Percentiles rank a stretch among this genome's conserved stretches.
These are phyloP conservation scores for Colletotrichum tofieldiae DNA, from an alignment of 2,329 filamentous ascomycete genomes.

Conservation along the genomic window DNA sequence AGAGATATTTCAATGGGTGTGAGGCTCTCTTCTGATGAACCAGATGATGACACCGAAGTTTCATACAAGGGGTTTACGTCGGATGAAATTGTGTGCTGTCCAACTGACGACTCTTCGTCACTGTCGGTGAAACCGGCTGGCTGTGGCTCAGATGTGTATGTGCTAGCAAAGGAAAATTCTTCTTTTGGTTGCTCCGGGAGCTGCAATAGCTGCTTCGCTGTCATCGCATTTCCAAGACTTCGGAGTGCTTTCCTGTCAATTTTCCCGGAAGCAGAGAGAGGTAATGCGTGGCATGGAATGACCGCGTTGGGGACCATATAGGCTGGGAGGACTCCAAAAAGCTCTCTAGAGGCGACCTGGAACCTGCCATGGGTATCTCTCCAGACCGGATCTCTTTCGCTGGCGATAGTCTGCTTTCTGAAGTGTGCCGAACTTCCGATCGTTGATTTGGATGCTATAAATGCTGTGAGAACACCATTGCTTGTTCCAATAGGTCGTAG, in stretches of 20 bases:
- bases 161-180: neutral
- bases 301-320: slow-evolving; percentile 40
- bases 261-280: slow-evolving; percentile 29
- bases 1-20: slow-evolving; percentile 13
- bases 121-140: neutral
- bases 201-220: neutral
- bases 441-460: neutral
- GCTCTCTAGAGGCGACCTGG: neutral
- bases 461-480: slow-evolving; percentile 1
- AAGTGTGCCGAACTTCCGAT: no score
- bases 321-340: slow-evolving; percentile 5
- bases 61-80: neutral
- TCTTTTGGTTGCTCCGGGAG: neutral
- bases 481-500: neutral
- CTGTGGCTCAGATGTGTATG: neutral
- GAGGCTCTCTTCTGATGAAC: neutral
- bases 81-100: slow-evolving; percentile 6
- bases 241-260: slow-evolving; percentile 29
- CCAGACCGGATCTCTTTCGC: neutral
- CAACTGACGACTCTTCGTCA: slow-evolving; percentile 11
- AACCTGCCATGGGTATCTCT: neutral
- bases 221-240: slow-evolving; percentile 4
- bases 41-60: neutral
- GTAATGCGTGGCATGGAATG: slow-evolving; percentile 13
- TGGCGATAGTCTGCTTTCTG: neutral